Evolutionary conservation across 1,284 basidiomycete species (phyloP), one percentile per base, ranked within the genome.

Genomic region (Austroboletus niveus): DNA sequence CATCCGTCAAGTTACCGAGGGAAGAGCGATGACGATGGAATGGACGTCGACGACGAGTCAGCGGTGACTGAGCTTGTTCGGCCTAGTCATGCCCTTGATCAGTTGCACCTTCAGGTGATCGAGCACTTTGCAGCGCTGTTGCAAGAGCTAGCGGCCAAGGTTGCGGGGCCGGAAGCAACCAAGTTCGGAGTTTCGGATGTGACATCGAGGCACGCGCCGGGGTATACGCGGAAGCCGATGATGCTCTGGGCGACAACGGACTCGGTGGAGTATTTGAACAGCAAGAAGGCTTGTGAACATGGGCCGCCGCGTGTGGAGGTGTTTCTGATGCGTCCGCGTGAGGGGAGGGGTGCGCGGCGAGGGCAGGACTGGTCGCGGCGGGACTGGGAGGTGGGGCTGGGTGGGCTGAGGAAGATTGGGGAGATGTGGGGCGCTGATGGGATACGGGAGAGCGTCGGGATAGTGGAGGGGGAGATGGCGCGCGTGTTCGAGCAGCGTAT

Each of bases 321-420:
- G 35, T 85, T 88, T 64, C 65, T 87, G 49, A 73, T 71, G 45
- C 67, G 70, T 49, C 75, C 80, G 47, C 77, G 78, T 55, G 62
- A 70, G 39, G 68, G 65, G 29, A 60, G 53, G 24, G 84, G 82
- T 0, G 77, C 77, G 30, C 74, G 83, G 38, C 68, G 77, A 27
- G 87, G 87, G 5, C 79, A 82, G 60, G 85, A 89, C 57, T 90
- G 87, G 87, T 74, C 84, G 14, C 72, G 77, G 47, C 70, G 73
- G 47, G 84, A 82, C 57, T 90, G 88, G 87, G 69, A 75, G 53
- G 71, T 76, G 27, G 78, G 71, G 30, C 64, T 86, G 54, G 60
- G 62, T 7, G 74, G 71, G 44, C 57, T 90, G 61, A 68, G 66
- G 40, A 62, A 63, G 31, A 68, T 88, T 30, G 85, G 78, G 5